Evolutionary conservation across 805 yeast species (phyloP).

Genomic region (Wickerhamiella spandovensis): DNA sequence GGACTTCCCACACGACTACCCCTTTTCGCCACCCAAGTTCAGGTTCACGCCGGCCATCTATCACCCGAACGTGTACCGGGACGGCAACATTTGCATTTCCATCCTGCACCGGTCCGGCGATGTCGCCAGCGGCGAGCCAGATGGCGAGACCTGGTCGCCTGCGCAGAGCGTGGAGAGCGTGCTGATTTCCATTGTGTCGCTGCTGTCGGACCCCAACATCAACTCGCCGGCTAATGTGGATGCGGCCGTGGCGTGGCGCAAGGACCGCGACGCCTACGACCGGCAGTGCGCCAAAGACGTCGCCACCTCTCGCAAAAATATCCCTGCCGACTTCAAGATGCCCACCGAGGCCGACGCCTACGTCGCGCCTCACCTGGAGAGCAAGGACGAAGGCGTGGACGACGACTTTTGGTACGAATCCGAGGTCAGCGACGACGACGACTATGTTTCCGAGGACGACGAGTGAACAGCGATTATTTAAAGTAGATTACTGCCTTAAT

Average conservation of each 20-base stretch:
- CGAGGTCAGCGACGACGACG: constrained; percentile 50
- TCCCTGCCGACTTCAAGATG: constrained; percentile 75
- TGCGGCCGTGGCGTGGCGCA: constrained; percentile 84
- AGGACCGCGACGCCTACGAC: constrained; percentile 62
- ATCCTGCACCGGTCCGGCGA: constrained; percentile 88
- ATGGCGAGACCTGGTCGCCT: constrained; percentile 73
- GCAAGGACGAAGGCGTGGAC: constrained; percentile 45
- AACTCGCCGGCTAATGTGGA: constrained; percentile 93
- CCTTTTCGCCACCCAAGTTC: constrained; percentile 85
- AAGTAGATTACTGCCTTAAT: background rate
- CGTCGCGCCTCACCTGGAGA: constrained; percentile 27
- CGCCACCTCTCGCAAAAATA: constrained; percentile 53
- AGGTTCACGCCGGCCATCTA: constrained; percentile 85
- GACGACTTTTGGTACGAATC: constrained; percentile 79
- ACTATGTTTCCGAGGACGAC: constrained; percentile 31
- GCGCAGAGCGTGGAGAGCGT: constrained; percentile 82
- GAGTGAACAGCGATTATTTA: constrained; percentile 16
- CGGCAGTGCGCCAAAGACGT: constrained; percentile 70
- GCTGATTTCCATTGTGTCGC: constrained; percentile 75
- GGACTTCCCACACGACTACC: constrained; percentile 85
- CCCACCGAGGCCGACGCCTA: constrained; percentile 53
- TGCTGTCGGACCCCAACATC: constrained; percentile 87
- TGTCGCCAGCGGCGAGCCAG: constrained; percentile 80
- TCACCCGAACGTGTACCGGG: constrained; percentile 91
- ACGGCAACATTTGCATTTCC: constrained; percentile 86